Conservation (phyloP, 2,329 filamentous ascomycete species). For the Ascosphaera apis region DNA sequence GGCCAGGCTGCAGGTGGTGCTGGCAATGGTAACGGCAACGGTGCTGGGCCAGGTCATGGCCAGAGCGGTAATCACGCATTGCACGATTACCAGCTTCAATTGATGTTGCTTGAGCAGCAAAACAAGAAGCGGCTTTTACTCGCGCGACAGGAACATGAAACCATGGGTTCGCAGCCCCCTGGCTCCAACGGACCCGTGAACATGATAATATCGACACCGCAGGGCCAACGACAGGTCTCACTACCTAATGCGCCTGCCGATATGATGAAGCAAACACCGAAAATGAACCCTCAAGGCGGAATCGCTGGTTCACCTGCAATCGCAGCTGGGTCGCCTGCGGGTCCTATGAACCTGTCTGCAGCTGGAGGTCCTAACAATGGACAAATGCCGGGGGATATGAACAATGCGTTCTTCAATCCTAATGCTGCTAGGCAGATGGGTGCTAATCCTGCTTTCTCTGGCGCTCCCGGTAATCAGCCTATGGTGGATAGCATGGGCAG, state of each 20-base stretch:
- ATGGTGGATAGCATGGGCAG: constrained; percentile 15
- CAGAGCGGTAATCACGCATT: constrained; percentile 35
- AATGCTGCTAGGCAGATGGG: constrained; percentile 36
- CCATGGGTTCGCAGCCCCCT: too few species aligned
- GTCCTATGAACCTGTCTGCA: constrained; percentile 39
- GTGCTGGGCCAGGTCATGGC: too few species aligned
- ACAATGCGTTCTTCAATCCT: constrained; percentile 17
- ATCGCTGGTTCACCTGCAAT: constrained; percentile 34
- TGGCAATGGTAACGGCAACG: too few species aligned
- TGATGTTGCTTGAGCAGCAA: constrained; percentile 46
- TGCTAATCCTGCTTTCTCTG: constrained; percentile 26
- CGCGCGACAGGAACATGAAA: constrained; percentile 44
- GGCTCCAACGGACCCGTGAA: too few species aligned
- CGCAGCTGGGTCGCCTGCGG: constrained; percentile 30
- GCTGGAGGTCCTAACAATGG: constrained; percentile 32
- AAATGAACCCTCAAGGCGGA: constrained; percentile 32
- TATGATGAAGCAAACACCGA: constrained; percentile 39
- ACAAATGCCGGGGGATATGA: constrained; percentile 28
- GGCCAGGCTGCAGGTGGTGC: constrained; percentile 5
- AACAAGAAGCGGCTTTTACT: constrained; percentile 44
- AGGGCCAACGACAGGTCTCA: constrained; percentile 31
- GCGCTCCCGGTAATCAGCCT: constrained; percentile 21
- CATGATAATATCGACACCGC: constrained; percentile 33
- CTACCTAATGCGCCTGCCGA: constrained; percentile 39
- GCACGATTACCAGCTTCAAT: constrained; percentile 47